Conservation (phyloP, 495 filamentous ascomycete genomes). For the Penicillium lagena region DNA sequence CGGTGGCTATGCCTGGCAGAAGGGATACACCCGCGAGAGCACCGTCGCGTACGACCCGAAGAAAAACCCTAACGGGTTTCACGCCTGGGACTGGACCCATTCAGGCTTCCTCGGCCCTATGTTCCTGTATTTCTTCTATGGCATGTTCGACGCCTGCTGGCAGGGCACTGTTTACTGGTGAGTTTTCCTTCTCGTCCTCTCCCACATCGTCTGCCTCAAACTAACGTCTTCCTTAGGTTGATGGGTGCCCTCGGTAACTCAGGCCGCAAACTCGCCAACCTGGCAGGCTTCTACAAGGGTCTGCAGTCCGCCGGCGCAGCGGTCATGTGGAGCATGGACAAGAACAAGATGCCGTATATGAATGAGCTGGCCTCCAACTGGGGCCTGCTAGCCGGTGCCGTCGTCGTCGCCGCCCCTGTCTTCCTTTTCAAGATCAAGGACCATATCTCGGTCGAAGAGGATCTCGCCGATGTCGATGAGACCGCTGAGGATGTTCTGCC, state of each 20-base stretch:
- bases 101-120: conserved; percentile 40
- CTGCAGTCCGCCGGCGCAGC: conserved; percentile 82
- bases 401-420: conserved; percentile 65
- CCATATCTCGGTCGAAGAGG: conserved; percentile 61
- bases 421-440: conserved; percentile 69
- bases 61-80: conserved; percentile 6
- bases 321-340: conserved; percentile 74
- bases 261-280: conserved; percentile 80
- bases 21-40: conserved; percentile 30
- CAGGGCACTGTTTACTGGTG: conserved; percentile 83
- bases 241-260: conserved; percentile 91
- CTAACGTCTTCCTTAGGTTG: conserved; percentile 42
- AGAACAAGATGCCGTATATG: conserved; percentile 52
- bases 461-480: conserved; percentile 72
- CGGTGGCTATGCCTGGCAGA: conserved; percentile 47
- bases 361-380: conserved; percentile 47
- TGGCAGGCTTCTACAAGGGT: conserved; percentile 89
- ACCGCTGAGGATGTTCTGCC: conserved; percentile 58
- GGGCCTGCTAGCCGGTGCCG: conserved; percentile 58
- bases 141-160: conserved; percentile 45
- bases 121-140: conserved; percentile 52
- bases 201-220: neutral
- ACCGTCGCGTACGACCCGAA: conserved; percentile 7
- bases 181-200: conserved; percentile 8
- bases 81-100: conserved; percentile 32